Conservation (phyloP, 176 grass and related monocot species). For the Carex littledalei region DNA sequence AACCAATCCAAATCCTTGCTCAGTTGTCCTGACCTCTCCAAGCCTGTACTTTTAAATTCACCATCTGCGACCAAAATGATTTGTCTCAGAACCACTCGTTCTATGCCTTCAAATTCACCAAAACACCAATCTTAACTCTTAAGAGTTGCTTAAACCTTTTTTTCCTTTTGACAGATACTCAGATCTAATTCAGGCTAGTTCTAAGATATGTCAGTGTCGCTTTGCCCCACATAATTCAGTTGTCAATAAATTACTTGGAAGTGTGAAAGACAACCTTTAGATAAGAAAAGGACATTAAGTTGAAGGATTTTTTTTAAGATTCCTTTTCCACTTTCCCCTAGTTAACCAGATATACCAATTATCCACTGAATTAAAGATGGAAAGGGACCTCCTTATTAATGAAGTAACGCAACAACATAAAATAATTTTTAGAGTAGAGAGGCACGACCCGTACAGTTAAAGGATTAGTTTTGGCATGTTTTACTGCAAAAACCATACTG, state of each 20-base stretch:
- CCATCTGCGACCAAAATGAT: conserved; percentile 42
- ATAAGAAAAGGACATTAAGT: neutral
- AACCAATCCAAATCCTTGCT: conserved; percentile 88
- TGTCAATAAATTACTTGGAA: neutral
- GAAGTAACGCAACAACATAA: neutral
- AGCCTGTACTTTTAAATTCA: conserved; percentile 66
- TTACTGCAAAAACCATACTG: neutral
- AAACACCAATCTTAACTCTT: neutral
- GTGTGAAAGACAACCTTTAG: neutral
- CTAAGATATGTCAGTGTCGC: neutral
- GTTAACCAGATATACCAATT: neutral
- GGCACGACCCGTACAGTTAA: no score
- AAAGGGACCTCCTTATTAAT: neutral
- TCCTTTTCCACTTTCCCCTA: neutral
- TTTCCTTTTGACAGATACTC: neutral
- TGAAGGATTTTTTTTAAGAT: neutral
- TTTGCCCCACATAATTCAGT: neutral
- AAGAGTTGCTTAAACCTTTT: neutral
- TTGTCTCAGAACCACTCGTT: neutral
- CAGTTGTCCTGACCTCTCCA: conserved; percentile 76
- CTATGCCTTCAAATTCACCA: neutral
- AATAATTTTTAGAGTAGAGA: no score
- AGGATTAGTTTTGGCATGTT: neutral
- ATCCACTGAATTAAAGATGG: neutral
- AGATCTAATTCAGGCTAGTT: neutral